Base-by-base conservation (phyloP, 352 stramenopile genomes). In the Pythium rhizo-oryzae region DNA sequence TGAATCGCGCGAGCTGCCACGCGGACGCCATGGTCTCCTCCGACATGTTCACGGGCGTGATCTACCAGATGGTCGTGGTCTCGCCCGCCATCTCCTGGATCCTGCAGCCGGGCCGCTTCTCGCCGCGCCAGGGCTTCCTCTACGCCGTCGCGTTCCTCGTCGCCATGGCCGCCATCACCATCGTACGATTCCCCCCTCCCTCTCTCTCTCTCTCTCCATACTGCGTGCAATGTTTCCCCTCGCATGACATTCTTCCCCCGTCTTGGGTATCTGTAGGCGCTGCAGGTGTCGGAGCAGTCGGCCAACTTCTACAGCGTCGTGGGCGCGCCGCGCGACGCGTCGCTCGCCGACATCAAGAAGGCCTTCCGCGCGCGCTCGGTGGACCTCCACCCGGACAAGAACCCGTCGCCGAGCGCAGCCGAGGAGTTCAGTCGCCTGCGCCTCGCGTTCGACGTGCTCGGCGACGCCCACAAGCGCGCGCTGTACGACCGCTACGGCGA, bases 331-430 rank as follows among this genome's bases (percentile, higher is more conserved):
- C 91, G 96, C 60, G 89, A 97, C 58, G 90, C 93, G 6, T 95
- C 82, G 49, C 92, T 92, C 46, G 65, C 94, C 6, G 97, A 99
- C 68, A 98, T 99, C 73, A 99, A 99, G 77, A 89, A 92, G 33
- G 92, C 96, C n/a, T 99, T 99, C 85, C 97, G 98, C 72, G 80
- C 86, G 64, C 85, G 97, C 28, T 97, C 90, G 9, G 79, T 99
- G 18, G 91, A 98, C 77, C 84, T 99, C 24, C 97, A 99, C 66
- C 97, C 97, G 3, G 97, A 99, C 80, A 99, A 99, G 80, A 99
- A 99, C 76, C 88, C 90, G 54, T 97, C 91, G 30, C 88, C 92
- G 16, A 88, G 84, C 28, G 97, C 97, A 7, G 85, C 85, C 0
- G 90, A 97, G 46, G 85, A 98, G 58, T 99, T 99, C 72, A 96